Evolutionary conservation across 306 rosid species (phyloP), one percentile per base, ranked within the genome.

Genomic region (Trifolium subterraneum): DNA sequence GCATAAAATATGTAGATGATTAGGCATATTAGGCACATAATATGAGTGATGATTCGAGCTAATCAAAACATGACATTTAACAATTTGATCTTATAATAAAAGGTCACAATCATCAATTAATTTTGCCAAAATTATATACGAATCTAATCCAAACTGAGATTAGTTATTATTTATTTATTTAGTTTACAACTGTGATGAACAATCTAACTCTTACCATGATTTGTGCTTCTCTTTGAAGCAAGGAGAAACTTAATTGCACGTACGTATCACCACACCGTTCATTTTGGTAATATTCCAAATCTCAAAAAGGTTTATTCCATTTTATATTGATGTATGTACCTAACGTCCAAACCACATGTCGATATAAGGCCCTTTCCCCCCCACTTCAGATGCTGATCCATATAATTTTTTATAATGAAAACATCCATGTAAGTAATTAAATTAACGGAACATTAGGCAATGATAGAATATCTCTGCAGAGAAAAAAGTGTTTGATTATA

Each of bases 301-400:
- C 47, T 76, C 63, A 31, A 42, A 84, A 56, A 22, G 75, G 79
- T 75, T 70, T 70, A 70, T 70, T 80, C 84, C 55, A 15, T 33
- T 54, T 42, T 75, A 63, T 52, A 23, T 16, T 10, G 15, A 29
- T 9, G 73, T 54, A 19, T 11, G 48, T 42, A 42, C 48, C 14
- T 9, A 41, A 10, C 15, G 13, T 10, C 55, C 64, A 6, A 54
- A 70, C 56, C 77, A 73, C 68, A 55, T 80, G 73, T 12, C 62
- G 23, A 31, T 36, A 9, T 36, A 9, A 50, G 16, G 10, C 15
- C 63, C 16, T 6, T 54, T 71, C 10, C 51, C 65, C 65, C 59
- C 36, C 31, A 38, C 11, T 29, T 19, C 27, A 1, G 51, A 75
- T 75, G 23, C 45, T n/a, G 27, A 51, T 16, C 23, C 23, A 6